Percentiles rank a stretch among this genome's conserved stretches.
phyloP scores from a whole-genome alignment of 2,329 filamentous ascomycete genomes.

The Alternaria brassicicola region DNA sequence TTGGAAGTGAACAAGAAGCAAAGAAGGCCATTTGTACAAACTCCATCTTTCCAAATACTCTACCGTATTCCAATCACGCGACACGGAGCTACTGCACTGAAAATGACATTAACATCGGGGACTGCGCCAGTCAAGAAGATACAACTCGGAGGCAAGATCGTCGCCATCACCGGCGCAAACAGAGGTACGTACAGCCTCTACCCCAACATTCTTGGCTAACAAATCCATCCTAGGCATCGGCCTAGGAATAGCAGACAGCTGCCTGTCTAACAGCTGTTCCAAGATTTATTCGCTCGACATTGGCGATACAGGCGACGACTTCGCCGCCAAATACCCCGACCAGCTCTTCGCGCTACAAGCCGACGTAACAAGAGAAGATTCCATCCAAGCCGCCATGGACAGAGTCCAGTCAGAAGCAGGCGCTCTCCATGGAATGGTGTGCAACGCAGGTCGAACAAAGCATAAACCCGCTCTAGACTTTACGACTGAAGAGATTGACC shows the following conservation, averaged over 20 bases:
- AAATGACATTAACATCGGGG: conserved; percentile 23
- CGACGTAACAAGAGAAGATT: conserved; percentile 56
- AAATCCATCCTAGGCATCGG: conserved; percentile 46
- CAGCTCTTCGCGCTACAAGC: conserved; percentile 52
- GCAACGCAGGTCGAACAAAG: conserved; percentile 59
- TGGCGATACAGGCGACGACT: conserved; percentile 52
- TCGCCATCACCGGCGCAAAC: conserved; percentile 40
- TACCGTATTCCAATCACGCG: neutral
- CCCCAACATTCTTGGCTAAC: neutral
- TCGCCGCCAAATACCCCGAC: conserved; percentile 50
- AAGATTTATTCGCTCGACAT: conserved; percentile 57
- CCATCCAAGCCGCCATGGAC: conserved; percentile 54
- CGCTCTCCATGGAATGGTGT: conserved; percentile 57
- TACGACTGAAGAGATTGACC: conserved; percentile 55
- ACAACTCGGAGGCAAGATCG: conserved; percentile 35
- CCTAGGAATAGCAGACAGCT: conserved; percentile 56
- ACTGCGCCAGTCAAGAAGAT: conserved; percentile 32
- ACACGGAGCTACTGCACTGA: neutral
- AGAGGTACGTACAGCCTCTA: conserved; percentile 21
- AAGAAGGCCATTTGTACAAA: neutral
- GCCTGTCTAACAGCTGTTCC: conserved; percentile 53
- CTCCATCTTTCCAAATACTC: neutral
- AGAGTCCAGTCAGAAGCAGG: conserved; percentile 53
- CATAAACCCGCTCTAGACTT: conserved; percentile 61
- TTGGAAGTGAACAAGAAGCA: neutral